These are phyloP conservation scores for Trichocladium antarcticum DNA, from an alignment of 495 filamentous ascomycete genomes.

Conservation along the genomic window DNA sequence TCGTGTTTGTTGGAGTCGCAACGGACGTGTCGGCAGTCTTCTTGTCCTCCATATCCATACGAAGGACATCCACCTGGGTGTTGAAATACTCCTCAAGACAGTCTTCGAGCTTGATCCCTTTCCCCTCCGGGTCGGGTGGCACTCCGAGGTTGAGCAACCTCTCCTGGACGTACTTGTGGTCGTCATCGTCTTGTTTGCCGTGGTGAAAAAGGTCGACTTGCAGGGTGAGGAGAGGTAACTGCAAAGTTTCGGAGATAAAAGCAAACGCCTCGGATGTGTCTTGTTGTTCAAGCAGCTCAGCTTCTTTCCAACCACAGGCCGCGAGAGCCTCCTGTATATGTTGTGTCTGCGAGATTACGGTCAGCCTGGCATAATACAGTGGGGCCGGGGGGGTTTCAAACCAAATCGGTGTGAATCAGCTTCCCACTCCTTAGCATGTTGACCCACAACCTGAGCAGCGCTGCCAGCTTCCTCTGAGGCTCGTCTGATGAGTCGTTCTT, in stretches of 20 bases:
- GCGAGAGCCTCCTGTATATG: conserved; percentile 71
- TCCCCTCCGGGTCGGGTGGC: conserved; percentile 50
- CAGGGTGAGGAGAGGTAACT: conserved; percentile 77
- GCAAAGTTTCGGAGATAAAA: conserved; percentile 81
- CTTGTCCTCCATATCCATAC: conserved; percentile 51
- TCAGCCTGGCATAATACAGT: conserved; percentile 6
- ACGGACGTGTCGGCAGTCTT: conserved; percentile 25
- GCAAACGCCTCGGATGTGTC: conserved; percentile 92
- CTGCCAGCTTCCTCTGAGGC: conserved; percentile 58
- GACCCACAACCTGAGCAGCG: conserved; percentile 76
- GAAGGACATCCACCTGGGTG: conserved; percentile 79
- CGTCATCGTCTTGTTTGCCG: conserved; percentile 70
- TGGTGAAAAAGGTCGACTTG: conserved; percentile 94
- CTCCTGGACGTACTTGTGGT: conserved; percentile 91
- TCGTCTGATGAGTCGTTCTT: conserved; percentile 50
- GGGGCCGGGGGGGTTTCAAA: conserved; percentile 32
- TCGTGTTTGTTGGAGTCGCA: conserved; percentile 23
- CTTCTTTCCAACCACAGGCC: conserved; percentile 88
- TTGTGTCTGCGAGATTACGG: conserved; percentile 47
- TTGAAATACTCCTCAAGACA: conserved; percentile 94
- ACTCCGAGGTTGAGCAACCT: conserved; percentile 84
- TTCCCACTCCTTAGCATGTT: conserved; percentile 79
- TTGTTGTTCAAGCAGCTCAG: conserved; percentile 64
- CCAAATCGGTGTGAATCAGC: conserved; percentile 76
- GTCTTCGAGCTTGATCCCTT: conserved; percentile 66